phyloP scores from a whole-genome alignment of 2,329 filamentous ascomycete species.

The Colletotrichum spaethianum region DNA sequence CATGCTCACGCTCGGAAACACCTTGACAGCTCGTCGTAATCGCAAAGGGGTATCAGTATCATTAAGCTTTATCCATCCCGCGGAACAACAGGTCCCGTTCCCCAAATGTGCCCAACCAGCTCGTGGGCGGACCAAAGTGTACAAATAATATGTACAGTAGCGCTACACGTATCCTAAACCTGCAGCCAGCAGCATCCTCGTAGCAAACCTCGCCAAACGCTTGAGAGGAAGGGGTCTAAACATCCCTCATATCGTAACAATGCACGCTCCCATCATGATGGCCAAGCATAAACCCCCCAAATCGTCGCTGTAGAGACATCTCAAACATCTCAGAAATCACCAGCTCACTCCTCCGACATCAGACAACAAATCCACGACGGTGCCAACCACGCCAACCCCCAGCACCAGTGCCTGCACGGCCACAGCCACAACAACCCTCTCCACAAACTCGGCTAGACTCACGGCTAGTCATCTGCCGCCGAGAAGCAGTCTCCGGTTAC shows the following conservation, averaged over 20 bases:
- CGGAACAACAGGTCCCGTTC: background rate
- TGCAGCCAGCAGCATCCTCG: background rate
- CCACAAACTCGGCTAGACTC: conserved; percentile 20
- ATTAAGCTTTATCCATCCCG: conserved; percentile 17
- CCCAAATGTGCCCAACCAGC: background rate
- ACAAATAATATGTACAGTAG: conserved; percentile 1
- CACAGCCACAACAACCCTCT: conserved; percentile 40
- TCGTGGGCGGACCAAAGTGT: background rate
- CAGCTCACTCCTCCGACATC: background rate
- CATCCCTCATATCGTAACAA: background rate
- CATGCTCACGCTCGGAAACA: background rate
- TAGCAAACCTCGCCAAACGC: background rate
- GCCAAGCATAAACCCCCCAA: too few relatives aligned
- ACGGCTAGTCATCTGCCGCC: conserved; percentile 42
- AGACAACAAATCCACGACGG: conserved; percentile 40
- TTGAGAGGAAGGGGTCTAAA: background rate
- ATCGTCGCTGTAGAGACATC: too few relatives aligned
- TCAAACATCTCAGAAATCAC: background rate
- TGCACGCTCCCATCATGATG: background rate
- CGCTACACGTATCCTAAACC: background rate
- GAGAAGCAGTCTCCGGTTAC: conserved; percentile 69
- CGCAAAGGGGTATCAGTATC: conserved; percentile 21
- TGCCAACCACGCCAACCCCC: conserved; percentile 40
- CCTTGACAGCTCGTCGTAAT: background rate
- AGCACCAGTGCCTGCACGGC: conserved; percentile 42